Evolutionary conservation across 2,329 filamentous ascomycete species (phyloP), one percentile per base, ranked within the genome.

Genomic region (Monosporascus sp.): DNA sequence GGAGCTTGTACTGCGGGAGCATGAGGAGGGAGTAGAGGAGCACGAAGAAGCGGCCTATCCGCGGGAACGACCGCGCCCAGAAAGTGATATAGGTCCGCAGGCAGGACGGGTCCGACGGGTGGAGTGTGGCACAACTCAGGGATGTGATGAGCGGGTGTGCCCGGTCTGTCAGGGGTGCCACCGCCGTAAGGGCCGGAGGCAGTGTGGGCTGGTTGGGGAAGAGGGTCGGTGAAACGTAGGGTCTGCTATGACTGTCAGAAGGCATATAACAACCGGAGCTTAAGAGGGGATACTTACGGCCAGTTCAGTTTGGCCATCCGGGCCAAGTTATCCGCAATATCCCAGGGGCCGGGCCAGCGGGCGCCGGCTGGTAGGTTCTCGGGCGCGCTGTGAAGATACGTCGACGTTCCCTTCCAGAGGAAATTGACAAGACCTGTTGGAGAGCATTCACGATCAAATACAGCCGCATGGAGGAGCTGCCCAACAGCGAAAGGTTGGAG

Each of bases 61-160:
- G 77, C 0, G 92, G 91, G 69, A 96, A 94, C 1, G 90, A 87
- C 52, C 83, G 82, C 53, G 96, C 83, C 82, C 89, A 93, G 72
- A 94, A 95, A 55, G 89, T 89, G 46, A 97, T 74, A 68, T 92
- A 95, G 3, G 90, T 95, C 31, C 89, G 88, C 38, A 87, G 80
- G 70, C 93, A 99, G 18, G 89, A 96, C 1, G 93, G 92, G 63
- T 96, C 89, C 18, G 82, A 78, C 0, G 93, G 92, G 67, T 99
- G 93, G 2, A 97, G 82, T 2, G 93, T 80, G 1, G 93, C 93
- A 72, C 94, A 99, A 44, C 90, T 93, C 20, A 97, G 82, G 25
- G 85, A 87, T 9, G 82, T 85, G 68, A 96, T 93, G 43, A 90
- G 84, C 1, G 93, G 93, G 65, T 97, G 93, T 0, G 93, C 93